phyloP scores from a whole-genome alignment of 768 basidiomycete genomes.

The Leccinellum luteum region DNA sequence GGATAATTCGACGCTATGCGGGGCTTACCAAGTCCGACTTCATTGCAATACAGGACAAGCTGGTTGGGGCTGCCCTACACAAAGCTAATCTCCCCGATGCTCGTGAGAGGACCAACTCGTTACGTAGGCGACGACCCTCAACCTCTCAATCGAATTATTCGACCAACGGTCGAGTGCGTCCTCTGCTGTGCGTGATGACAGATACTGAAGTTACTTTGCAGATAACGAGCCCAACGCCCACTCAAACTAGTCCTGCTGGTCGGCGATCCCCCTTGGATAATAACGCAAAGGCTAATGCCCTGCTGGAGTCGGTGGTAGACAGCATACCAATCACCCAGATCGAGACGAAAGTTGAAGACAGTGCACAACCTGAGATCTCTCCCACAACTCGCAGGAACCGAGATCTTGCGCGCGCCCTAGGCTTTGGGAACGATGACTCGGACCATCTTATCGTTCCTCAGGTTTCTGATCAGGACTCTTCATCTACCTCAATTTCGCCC shows the following conservation, averaged over 20 bases:
- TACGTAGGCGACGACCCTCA: slow-evolving; percentile 72
- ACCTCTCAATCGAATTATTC: slow-evolving; percentile 83
- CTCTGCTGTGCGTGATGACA: background rate
- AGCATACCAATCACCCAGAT: slow-evolving; percentile 44
- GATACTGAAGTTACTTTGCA: slow-evolving; percentile 25
- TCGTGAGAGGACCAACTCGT: slow-evolving; percentile 64
- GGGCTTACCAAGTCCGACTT: slow-evolving; percentile 74
- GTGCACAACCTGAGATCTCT: slow-evolving; percentile 37
- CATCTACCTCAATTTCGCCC: slow-evolving; percentile 32
- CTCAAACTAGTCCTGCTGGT: slow-evolving; percentile 30
- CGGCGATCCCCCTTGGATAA: slow-evolving; percentile 43
- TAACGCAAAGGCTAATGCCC: slow-evolving; percentile 57
- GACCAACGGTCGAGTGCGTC: slow-evolving; percentile 45
- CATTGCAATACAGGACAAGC: slow-evolving; percentile 67
- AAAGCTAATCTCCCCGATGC: slow-evolving; percentile 56
- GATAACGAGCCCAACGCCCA: slow-evolving; percentile 57
- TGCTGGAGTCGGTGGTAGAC: slow-evolving; percentile 61
- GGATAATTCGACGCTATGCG: slow-evolving; percentile 59
- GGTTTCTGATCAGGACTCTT: slow-evolving; percentile 23
- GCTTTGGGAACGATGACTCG: slow-evolving; percentile 53
- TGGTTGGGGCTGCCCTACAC: slow-evolving; percentile 60
- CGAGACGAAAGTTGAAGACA: slow-evolving; percentile 26
- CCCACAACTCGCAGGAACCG: slow-evolving; percentile 62
- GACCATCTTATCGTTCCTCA: slow-evolving; percentile 24
- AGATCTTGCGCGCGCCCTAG: slow-evolving; percentile 71